phyloP scores from a whole-genome alignment of 192 early-diverging fungal species.

The Diversispora epigaea region DNA sequence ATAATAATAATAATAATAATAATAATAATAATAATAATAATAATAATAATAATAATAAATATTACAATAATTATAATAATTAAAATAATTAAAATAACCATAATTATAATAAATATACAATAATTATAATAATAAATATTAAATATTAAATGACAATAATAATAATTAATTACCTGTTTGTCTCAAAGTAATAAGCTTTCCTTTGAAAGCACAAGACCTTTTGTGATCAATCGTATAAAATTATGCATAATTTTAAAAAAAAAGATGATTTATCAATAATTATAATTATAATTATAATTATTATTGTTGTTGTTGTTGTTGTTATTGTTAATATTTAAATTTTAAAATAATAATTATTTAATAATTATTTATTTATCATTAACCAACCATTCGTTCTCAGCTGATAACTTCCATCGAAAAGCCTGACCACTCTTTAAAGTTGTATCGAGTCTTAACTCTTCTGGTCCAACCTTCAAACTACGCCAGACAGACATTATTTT shows the following conservation, averaged over 20 bases:
- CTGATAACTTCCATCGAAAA: conserved; percentile 83
- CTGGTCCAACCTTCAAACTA: conserved; percentile 2
- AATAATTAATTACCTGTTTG: conserved; percentile 57
- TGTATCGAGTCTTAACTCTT: conserved; percentile 72
- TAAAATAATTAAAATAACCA: too few relatives aligned
- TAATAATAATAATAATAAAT: too few relatives aligned
- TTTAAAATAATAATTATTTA: not conserved
- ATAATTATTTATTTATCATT: conserved; percentile 34
- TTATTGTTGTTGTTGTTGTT: too few relatives aligned
- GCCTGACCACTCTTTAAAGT: conserved; percentile 88
- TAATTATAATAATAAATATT: too few relatives aligned
- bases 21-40: too few relatives aligned
- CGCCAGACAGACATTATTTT: conserved; percentile 21
- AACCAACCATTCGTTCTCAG: conserved; percentile 57
- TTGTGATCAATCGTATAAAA: not conserved
- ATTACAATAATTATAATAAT: too few relatives aligned
- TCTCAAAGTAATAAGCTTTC: conserved; percentile 57
- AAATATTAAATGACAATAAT: too few relatives aligned
- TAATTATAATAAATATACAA: too few relatives aligned
- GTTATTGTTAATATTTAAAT: conserved; percentile 1
- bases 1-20: too few relatives aligned
- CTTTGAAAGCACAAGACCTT: conserved; percentile 57
- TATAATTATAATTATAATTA: too few relatives aligned
- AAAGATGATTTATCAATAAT: too few relatives aligned
- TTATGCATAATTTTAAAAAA: not conserved